Evolutionary conservation across 148 eudicot genomes (phyloP).

Genomic region (Cornus florida): DNA sequence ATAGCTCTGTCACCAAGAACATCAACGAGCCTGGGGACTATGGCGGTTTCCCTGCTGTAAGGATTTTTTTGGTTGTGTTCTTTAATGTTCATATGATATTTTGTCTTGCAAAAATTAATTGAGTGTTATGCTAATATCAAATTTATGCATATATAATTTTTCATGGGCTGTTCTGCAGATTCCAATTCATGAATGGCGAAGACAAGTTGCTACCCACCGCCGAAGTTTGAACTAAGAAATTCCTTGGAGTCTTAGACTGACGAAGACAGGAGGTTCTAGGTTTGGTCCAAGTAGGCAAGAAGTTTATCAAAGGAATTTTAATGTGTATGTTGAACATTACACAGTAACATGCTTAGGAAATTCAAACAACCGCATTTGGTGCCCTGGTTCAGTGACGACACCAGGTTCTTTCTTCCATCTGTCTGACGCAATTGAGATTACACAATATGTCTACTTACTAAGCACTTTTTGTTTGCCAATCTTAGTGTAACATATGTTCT

Average conservation of each 20-base stretch:
- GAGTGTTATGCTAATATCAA: not conserved
- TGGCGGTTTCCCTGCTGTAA: slow-evolving; percentile 97
- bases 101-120: not conserved
- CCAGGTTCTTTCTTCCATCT: not conserved
- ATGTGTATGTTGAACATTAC: not conserved
- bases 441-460: not conserved
- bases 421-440: not conserved
- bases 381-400: not conserved
- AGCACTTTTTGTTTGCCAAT: not conserved
- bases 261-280: not conserved
- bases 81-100: not conserved
- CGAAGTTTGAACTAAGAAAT: slow-evolving; percentile 17
- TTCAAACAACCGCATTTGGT: not conserved
- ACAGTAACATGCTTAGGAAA: not conserved
- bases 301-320: not conserved
- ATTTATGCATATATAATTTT: not conserved
- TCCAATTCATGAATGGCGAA: slow-evolving; percentile 70
- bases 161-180: slow-evolving; percentile 39
- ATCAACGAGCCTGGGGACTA: slow-evolving; percentile 83
- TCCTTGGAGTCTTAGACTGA: not conserved
- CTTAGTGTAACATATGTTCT: not conserved
- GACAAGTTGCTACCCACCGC: slow-evolving; percentile 59
- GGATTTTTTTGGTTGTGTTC: slow-evolving; percentile 12
- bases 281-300: not conserved
- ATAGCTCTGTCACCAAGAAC: slow-evolving; percentile 83